A percentile compares a stretch with the other conserved stretches of the same genome.
These are phyloP conservation scores for Pleurotus cornucopiae DNA, from an alignment of 768 basidiomycete species.

Conservation along the genomic window DNA sequence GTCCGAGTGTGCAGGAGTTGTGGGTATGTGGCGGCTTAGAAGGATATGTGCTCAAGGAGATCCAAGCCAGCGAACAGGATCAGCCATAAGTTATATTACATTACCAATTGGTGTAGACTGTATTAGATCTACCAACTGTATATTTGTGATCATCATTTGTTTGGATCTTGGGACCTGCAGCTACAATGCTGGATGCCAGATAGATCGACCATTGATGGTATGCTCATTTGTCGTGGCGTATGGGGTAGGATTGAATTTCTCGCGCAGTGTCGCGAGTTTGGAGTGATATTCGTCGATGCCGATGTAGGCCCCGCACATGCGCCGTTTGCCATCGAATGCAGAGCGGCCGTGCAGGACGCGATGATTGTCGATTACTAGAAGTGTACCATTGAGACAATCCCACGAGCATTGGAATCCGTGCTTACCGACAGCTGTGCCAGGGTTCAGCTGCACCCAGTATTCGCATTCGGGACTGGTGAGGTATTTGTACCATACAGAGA, in stretches of 20 bases:
- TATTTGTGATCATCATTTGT: background rate
- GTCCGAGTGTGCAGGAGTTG: constrained; percentile 93
- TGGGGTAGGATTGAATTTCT: constrained; percentile 42
- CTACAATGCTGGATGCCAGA: constrained; percentile 59
- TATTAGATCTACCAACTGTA: background rate
- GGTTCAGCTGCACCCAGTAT: constrained; percentile 86
- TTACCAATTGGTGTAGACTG: background rate
- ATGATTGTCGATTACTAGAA: constrained; percentile 83
- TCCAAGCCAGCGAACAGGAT: constrained; percentile 27
- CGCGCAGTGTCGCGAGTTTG: constrained; percentile 62
- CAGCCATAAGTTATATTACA: background rate
- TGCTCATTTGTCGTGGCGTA: constrained; percentile 10
- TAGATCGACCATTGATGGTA: constrained; percentile 34
- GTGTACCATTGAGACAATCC: background rate
- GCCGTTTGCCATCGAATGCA: constrained; percentile 78
- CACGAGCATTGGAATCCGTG: background rate
- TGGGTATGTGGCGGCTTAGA: constrained; percentile 96
- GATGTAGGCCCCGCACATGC: constrained; percentile 96
- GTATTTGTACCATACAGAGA: constrained; percentile 71
- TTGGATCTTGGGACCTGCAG: background rate
- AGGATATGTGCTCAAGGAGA: constrained; percentile 82
- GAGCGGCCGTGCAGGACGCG: constrained; percentile 94
- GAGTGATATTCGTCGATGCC: constrained; percentile 88
- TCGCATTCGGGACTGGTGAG: constrained; percentile 80
- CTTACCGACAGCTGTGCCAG: constrained; percentile 83